A percentile compares a stretch with the other conserved stretches of the same genome.
Conservation (phyloP, 176 grass and related monocot species). For the Phyllostachys edulis region DNA sequence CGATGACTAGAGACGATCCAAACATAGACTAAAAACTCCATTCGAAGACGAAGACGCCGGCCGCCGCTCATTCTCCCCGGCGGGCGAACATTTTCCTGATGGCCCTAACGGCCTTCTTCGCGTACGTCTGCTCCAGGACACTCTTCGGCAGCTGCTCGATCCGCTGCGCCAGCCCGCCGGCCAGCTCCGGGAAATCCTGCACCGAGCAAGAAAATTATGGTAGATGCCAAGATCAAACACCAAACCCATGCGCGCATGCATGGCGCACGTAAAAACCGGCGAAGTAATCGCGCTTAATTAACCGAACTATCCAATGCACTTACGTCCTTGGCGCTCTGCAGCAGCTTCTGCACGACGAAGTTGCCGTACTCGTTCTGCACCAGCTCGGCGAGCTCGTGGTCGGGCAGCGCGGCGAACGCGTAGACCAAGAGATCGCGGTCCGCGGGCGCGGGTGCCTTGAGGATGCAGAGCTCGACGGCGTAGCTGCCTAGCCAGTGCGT, state of each 20-base stretch:
- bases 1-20: not conserved
- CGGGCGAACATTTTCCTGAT: not conserved
- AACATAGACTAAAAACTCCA: not conserved
- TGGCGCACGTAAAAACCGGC: not conserved
- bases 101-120: not conserved
- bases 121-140: not conserved
- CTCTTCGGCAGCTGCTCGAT: not conserved
- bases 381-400: not conserved
- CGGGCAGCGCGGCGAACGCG: not conserved
- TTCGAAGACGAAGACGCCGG: not conserved
- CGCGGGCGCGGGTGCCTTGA: too few species aligned
- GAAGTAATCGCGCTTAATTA: too few species aligned
- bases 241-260: too few species aligned
- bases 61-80: not conserved
- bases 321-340: not conserved
- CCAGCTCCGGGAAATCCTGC: not conserved
- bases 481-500: slow-evolving; percentile 3
- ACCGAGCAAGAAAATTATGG: not conserved
- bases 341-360: not conserved
- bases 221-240: too few species aligned
- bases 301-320: too few species aligned
- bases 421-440: not conserved
- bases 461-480: not conserved
- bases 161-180: not conserved
- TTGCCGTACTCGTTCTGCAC: not conserved